These are phyloP conservation scores for Pisolithus tinctorius DNA, from an alignment of 768 basidiomycete genomes.

Conservation along the genomic window DNA sequence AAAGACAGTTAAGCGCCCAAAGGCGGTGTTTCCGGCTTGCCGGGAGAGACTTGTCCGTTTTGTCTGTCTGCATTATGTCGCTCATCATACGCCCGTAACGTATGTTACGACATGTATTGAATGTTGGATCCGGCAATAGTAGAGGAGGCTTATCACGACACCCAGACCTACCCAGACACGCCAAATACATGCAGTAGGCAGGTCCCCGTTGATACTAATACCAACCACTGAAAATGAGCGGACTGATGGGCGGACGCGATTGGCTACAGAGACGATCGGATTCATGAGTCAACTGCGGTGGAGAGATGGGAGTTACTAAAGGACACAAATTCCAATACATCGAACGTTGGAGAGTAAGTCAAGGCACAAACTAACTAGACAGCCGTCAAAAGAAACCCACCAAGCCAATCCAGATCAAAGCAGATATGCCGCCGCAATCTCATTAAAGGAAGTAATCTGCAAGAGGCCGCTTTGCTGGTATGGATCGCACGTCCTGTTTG, in stretches of 20 bases:
- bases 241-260: neutral
- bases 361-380: neutral
- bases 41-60: neutral
- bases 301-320: slow-evolving; percentile 12
- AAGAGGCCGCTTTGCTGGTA: slow-evolving; percentile 78
- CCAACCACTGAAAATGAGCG: neutral
- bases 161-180: neutral
- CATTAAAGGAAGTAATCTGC: slow-evolving; percentile 78
- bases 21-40: neutral
- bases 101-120: neutral
- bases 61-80: no score
- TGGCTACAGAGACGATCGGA: no score
- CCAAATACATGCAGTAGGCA: neutral
- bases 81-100: no score
- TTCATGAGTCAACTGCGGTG: neutral
- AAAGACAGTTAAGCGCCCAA: no score
- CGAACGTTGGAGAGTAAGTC: slow-evolving; percentile 5
- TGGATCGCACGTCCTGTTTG: slow-evolving; percentile 67
- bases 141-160: neutral
- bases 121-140: neutral
- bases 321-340: slow-evolving; percentile 22
- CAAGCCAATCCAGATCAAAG: neutral
- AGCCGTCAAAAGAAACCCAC: neutral
- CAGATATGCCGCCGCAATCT: slow-evolving; percentile 8
- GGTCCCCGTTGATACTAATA: neutral